Percentiles rank a stretch among this genome's conserved stretches.
Conservation (phyloP, 495 filamentous ascomycete genomes). For the Aspergillus hancockii region DNA sequence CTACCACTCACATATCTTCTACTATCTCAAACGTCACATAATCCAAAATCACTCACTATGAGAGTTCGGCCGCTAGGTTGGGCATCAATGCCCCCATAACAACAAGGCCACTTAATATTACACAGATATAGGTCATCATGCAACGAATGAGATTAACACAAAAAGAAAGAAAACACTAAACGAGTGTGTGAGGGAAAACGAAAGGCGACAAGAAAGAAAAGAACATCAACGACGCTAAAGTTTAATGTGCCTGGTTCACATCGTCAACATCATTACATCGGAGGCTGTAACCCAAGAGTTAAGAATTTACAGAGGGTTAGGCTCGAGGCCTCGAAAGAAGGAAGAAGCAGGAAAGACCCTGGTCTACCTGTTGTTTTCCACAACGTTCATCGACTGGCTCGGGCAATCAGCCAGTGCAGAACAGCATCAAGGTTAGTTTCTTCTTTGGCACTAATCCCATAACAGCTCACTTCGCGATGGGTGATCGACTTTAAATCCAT, state of each 20-base stretch:
- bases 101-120: conserved; percentile 6
- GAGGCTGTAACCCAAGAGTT: conserved; percentile 24
- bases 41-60: not conserved
- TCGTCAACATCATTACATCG: conserved; percentile 31
- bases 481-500: conserved; percentile 88
- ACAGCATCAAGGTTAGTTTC: conserved; percentile 98
- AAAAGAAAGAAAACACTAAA: conserved; percentile 1
- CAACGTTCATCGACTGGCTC: conserved; percentile 55
- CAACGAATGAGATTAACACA: not conserved
- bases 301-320: conserved; percentile 20
- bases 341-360: conserved; percentile 9
- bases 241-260: conserved; percentile 23
- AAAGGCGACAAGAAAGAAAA: conserved; percentile 9
- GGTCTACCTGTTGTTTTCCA: not conserved
- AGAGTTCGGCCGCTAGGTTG: not conserved
- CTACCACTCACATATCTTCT: not conserved
- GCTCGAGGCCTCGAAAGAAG: conserved; percentile 10
- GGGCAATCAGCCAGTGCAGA: conserved; percentile 92
- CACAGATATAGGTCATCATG: conserved; percentile 8
- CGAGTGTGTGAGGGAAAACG: not conserved
- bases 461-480: conserved; percentile 95
- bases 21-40: not conserved
- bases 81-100: not conserved
- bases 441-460: conserved; percentile 97
- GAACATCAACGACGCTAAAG: conserved; percentile 12